Evolutionary conservation across 371 early-diverging fungal species (phyloP), one percentile per base, ranked within the genome.

Genomic region (Phascolomyces articulosus): DNA sequence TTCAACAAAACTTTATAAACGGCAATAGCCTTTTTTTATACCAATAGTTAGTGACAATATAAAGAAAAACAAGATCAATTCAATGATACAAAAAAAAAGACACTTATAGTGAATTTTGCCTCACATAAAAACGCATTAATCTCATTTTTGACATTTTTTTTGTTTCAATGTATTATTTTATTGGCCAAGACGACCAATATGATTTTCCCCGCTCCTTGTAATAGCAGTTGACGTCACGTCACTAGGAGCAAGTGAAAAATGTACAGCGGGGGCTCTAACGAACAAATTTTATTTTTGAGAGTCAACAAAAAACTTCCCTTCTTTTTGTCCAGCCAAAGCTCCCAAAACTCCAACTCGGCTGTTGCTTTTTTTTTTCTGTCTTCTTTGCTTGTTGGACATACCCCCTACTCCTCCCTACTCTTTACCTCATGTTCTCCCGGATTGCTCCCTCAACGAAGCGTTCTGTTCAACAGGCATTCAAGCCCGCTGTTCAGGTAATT

Each of bases 341-440:
- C 56, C 44, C 34, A 6, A 34, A 40, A 34, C n/a, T 26, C 58
- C 55, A 55, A 54, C 38, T 51, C 63, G 63, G 64, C 64, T 63
- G 64, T 38, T 63, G 64, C 64, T 60, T 61, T 61, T 34, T n/a
- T n/a, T 34, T 34, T 51, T 51, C 51, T 51, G 51, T 51, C 51
- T 51, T 51, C 51, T 51, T 72, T 55, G 62, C 61, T 58, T 67
- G 40, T 44, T 63, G 41, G 58, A 55, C 64, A 61, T 60, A 55
- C 62, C 69, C 71, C 70, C 71, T 74, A 67, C 72, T 69, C 73
- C 70, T 65, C 62, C 69, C 66, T 68, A 65, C 69, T 73, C 67
- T 62, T 60, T 57, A 53, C 29, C 63, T 62, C 63, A 84, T 84
- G 84, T 82, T 84, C 71, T 73, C 82, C 60, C 72, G 84, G 70